Percentiles rank a stretch among this genome's conserved stretches.
phyloP scores from a whole-genome alignment of 345 rosid species.

The Rubroshorea leprosula region DNA sequence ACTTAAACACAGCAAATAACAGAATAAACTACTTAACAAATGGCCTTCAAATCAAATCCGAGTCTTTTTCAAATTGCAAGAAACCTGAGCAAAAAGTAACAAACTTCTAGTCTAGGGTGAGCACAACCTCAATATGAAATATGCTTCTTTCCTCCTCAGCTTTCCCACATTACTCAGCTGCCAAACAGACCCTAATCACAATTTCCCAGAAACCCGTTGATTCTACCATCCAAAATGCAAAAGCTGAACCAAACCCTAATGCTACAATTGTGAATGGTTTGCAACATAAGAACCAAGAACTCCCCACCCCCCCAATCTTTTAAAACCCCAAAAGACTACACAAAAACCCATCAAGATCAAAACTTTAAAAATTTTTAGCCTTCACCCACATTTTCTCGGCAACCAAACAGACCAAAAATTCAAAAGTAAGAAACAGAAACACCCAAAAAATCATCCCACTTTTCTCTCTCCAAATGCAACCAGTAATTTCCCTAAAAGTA shows the following conservation, averaged over 20 bases:
- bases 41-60: neutral
- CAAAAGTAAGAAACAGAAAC: slow-evolving; percentile 1
- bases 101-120: neutral
- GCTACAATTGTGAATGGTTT: neutral
- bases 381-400: slow-evolving; percentile 9
- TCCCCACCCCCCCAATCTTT: too few species aligned
- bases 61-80: neutral
- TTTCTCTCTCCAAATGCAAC: neutral
- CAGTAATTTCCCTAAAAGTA: neutral
- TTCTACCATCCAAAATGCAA: neutral
- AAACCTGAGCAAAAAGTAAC: neutral
- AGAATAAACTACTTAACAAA: neutral
- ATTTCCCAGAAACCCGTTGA: slow-evolving; percentile 1
- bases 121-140: slow-evolving; percentile 7
- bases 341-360: neutral
- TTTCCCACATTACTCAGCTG: slow-evolving; percentile 9
- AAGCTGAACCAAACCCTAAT: neutral
- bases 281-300: neutral
- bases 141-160: neutral
- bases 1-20: neutral
- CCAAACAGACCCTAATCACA: slow-evolving; percentile 12
- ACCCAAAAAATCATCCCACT: neutral
- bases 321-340: neutral
- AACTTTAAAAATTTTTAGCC: neutral
- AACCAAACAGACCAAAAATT: slow-evolving; percentile 13